phyloP scores from a whole-genome alignment of 768 basidiomycete genomes.

The Leccinum boreale region DNA sequence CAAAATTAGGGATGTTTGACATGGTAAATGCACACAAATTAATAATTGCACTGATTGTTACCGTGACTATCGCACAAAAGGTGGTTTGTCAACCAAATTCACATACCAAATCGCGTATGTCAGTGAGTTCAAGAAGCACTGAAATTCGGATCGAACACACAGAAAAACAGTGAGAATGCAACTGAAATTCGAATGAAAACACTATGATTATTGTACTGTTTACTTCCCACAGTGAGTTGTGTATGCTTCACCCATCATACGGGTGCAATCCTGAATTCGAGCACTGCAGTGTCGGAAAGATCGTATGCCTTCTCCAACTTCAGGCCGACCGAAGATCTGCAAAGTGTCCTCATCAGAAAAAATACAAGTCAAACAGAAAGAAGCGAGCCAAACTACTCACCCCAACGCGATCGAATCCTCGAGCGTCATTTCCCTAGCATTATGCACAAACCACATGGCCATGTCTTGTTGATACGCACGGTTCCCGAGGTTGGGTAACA shows the following conservation, averaged over 20 bases:
- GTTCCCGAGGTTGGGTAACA: conserved; percentile 46
- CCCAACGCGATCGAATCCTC: not conserved
- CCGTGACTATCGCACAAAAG: no score
- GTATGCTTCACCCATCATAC: not conserved
- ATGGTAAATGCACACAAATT: no score
- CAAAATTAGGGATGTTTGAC: no score
- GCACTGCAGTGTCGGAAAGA: not conserved
- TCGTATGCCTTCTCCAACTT: not conserved
- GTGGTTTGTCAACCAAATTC: no score
- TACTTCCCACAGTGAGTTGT: no score
- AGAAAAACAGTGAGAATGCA: no score
- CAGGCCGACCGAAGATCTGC: not conserved
- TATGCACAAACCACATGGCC: conserved; percentile 42
- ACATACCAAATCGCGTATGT: no score
- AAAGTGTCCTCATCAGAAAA: not conserved
- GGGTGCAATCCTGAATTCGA: not conserved
- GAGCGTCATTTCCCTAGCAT: conserved; percentile 42
- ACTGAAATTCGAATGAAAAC: no score
- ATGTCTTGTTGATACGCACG: conserved; percentile 43
- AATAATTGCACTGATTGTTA: no score
- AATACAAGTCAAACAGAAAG: not conserved
- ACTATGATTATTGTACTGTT: no score
- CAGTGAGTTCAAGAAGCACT: no score
- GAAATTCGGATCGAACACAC: no score
- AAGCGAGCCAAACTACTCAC: not conserved